Base-by-base conservation (phyloP, 2,329 filamentous ascomycete species). In the Ciborinia camelliae region DNA sequence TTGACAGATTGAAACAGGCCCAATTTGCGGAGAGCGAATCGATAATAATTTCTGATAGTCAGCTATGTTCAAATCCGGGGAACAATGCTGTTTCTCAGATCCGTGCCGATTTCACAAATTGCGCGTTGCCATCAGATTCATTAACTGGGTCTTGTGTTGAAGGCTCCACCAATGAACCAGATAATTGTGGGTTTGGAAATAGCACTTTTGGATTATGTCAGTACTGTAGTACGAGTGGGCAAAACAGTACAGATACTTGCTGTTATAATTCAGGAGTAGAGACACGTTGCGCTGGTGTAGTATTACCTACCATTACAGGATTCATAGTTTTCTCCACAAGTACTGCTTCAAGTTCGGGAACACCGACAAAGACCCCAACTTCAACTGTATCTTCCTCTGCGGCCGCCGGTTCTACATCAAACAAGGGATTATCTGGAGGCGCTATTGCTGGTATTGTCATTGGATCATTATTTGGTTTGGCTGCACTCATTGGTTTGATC, bases 191-290 rank as follows among this genome's bases (percentile, higher is more conserved):
- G 54, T 99, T 89, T 75, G 85, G 83, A 48, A 84, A 86, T 68
- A 88, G 85, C 75, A 86, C 83, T 9, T 76, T 88, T 63, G 92
- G 93, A 3, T 82, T 99, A 43, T 99, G 95, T 79, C 86, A 88
- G 5, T 97, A 95, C 77, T 99, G 95, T 77, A 84, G 85, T 50
- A 82, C 87, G 8, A 94, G 90, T 71, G 92, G 93, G 35, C 86
- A 88, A 68, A 98, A 98, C 77, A 90, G 92, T 12, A 98, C 94
- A 59, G 94, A 98, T 76, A 96, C 93, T 4, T 99, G 95, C 80
- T 99, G 95, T 77, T 89, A 92, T 73, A 92, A 87, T 72, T 87
- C 93, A 6, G 82, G 92, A 67, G 88, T 89, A n/a, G 84, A 91
- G 65, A 79, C 79, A 32, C 85, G 87, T 68, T 99, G 95, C 76